These are phyloP conservation scores for Corylus heterophylla DNA, from an alignment of 306 rosid species.

Conservation along the genomic window DNA sequence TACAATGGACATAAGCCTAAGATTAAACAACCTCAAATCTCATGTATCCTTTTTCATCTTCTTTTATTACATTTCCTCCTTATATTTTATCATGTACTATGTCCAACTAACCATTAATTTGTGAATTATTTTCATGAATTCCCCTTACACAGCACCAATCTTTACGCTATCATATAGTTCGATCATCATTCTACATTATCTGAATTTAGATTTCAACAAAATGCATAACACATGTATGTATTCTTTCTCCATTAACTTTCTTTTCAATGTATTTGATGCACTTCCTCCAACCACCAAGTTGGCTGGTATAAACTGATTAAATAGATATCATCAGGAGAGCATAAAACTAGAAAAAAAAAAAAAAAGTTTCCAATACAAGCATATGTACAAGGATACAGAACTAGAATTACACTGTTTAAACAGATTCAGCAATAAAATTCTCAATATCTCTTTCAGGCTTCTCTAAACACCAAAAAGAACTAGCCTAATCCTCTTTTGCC, in stretches of 20 bases:
- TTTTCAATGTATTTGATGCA: background rate
- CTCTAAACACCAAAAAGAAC: constrained; percentile 25
- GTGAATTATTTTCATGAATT: background rate
- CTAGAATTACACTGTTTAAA: constrained; percentile 23
- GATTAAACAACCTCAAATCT: too few relatives aligned
- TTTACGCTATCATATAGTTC: background rate
- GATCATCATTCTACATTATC: background rate
- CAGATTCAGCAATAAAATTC: constrained; percentile 9
- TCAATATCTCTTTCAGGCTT: constrained; percentile 14
- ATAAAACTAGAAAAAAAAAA: background rate
- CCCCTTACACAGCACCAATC: background rate
- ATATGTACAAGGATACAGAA: constrained; percentile 6
- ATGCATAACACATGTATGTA: background rate
- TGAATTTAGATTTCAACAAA: background rate
- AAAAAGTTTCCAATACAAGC: background rate
- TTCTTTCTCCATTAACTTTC: background rate
- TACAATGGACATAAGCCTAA: too few relatives aligned
- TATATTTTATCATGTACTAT: background rate
- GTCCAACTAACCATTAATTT: background rate
- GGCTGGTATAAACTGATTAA: background rate
- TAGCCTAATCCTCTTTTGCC: constrained; percentile 21
- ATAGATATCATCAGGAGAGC: background rate
- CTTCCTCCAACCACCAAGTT: too few relatives aligned
- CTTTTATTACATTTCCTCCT: too few relatives aligned
- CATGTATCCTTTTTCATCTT: too few relatives aligned